Conservation (phyloP, 306 rosid genomes). For the Quercus mongolica region DNA sequence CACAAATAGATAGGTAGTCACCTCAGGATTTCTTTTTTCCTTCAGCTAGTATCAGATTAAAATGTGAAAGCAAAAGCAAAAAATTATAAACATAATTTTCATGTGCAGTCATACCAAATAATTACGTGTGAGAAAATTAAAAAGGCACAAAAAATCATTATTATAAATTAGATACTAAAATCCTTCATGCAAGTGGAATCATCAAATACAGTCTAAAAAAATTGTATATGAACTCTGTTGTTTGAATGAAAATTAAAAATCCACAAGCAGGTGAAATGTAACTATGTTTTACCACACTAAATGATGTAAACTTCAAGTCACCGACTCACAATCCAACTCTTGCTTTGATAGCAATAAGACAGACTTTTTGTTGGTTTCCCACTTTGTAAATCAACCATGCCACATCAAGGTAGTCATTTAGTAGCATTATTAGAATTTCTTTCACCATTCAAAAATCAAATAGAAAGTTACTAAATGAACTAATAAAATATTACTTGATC, state of each 20-base stretch:
- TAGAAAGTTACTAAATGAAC: neutral
- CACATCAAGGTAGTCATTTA: neutral
- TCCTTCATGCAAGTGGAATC: neutral
- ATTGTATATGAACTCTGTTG: neutral
- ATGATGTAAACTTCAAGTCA: neutral
- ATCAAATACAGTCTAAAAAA: neutral
- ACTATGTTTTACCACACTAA: neutral
- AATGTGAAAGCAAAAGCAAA: neutral
- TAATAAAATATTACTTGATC: no score
- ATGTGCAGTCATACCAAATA: no score
- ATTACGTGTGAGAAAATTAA: neutral
- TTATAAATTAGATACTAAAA: neutral
- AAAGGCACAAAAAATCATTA: neutral
- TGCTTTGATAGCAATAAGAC: no score
- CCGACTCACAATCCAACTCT: no score
- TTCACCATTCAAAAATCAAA: neutral
- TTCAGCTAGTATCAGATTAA: constrained; percentile 6
- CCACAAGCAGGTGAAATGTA: neutral
- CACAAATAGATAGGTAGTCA: neutral
- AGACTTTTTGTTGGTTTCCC: no score
- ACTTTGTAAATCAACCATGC: neutral
- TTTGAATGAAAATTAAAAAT: neutral
- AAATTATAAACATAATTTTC: neutral
- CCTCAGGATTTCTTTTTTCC: neutral
- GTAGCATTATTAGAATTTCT: neutral